Conservation (phyloP, 225 moss, liverwort and hornwort genomes). For the Physcomitrellopsis africana region DNA sequence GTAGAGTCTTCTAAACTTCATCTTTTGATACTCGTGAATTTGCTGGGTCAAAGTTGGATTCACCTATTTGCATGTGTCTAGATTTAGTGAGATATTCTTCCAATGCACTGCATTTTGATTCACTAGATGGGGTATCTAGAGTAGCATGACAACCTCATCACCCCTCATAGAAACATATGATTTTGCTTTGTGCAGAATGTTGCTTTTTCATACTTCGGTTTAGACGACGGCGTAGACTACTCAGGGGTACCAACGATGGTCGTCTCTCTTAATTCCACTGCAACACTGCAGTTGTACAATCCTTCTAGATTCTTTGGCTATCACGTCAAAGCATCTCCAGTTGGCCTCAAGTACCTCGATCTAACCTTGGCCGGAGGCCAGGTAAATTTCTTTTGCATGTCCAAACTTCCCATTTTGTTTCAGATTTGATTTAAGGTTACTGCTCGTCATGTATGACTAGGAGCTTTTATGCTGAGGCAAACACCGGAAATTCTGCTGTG, state of each 20-base stretch:
- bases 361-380: constrained; percentile 68
- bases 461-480: too few relatives aligned
- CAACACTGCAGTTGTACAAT: constrained; percentile 58
- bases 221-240: constrained; percentile 69
- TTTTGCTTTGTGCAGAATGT: constrained; percentile 49
- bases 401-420: neutral
- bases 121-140: too few relatives aligned
- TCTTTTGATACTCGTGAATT: too few relatives aligned
- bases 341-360: constrained; percentile 61
- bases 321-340: constrained; percentile 56
- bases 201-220: constrained; percentile 58
- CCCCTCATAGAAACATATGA: neutral
- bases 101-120: too few relatives aligned
- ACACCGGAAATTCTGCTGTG: too few relatives aligned
- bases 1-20: too few relatives aligned
- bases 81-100: too few relatives aligned
- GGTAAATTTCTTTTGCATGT: constrained; percentile 37
- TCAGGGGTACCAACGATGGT: constrained; percentile 82
- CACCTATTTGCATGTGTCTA: too few relatives aligned
- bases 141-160: neutral
- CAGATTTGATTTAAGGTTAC: too few relatives aligned
- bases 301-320: constrained; percentile 83
- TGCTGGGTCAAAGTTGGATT: too few relatives aligned
- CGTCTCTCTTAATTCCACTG: constrained; percentile 60
- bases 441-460: too few relatives aligned